phyloP scores from a whole-genome alignment of 108 stramenopile genomes.

The Nannochloropsis salina region DNA sequence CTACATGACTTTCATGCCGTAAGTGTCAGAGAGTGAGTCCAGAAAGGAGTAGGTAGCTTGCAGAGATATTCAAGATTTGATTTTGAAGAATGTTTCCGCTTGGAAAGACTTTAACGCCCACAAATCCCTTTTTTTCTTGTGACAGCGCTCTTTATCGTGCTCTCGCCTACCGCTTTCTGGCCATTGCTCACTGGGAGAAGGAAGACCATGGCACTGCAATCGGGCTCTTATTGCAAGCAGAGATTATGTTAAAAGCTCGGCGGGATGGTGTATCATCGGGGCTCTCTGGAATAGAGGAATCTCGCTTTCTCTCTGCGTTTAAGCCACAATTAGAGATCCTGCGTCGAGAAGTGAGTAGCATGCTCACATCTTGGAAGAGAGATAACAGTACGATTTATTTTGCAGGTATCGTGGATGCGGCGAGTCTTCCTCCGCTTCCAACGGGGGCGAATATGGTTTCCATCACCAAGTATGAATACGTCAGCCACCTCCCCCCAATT shows the following conservation, averaged over 20 bases:
- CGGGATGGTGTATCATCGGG: background rate
- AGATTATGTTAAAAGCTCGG: background rate
- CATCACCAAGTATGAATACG: background rate
- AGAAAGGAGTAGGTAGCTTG: background rate
- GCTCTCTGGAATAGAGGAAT: background rate
- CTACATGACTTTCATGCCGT: background rate
- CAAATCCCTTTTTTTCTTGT: background rate
- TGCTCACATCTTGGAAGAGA: background rate
- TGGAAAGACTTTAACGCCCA: background rate
- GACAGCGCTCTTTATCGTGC: slow-evolving; percentile 8
- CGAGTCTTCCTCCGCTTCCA: background rate
- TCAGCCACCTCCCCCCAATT: background rate
- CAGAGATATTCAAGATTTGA: background rate
- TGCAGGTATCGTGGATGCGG: background rate
- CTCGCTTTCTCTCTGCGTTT: background rate
- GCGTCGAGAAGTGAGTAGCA: background rate
- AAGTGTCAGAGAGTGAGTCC: background rate
- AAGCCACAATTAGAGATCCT: background rate
- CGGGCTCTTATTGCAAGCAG: background rate
- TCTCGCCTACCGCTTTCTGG: background rate
- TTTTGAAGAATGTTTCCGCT: background rate
- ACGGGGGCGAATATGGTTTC: background rate
- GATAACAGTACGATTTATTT: slow-evolving; percentile 16
- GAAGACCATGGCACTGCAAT: background rate
- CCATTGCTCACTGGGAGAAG: slow-evolving; percentile 3